Percentiles rank a stretch among this genome's conserved stretches.
These are phyloP conservation scores for Clarireedia homoeocarpa DNA, from an alignment of 2,329 filamentous ascomycete species.

Conservation along the genomic window DNA sequence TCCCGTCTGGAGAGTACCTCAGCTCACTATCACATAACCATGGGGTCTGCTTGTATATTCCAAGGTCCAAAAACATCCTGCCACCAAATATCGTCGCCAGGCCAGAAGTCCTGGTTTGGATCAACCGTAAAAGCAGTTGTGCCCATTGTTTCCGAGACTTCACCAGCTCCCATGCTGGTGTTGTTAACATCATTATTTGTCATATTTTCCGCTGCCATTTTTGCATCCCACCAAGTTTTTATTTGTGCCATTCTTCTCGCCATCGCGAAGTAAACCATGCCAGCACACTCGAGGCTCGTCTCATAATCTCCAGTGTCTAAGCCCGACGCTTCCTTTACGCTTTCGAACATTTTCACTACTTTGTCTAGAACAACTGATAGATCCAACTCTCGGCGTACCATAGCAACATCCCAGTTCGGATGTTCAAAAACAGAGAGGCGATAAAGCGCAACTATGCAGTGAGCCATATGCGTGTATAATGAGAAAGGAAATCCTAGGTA, in stretches of 20 bases:
- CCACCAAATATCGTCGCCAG: slow-evolving; percentile 1
- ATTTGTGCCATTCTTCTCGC: background rate
- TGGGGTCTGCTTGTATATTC: background rate
- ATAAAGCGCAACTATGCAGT: slow-evolving; percentile 4
- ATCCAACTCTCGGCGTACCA: slow-evolving; percentile 5
- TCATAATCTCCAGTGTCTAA: background rate
- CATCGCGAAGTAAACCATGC: background rate
- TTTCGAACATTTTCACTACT: background rate
- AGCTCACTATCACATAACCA: no score
- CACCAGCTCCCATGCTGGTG: background rate
- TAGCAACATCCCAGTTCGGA: background rate
- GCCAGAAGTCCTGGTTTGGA: background rate
- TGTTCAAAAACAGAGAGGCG: slow-evolving; percentile 1
- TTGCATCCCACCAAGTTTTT: slow-evolving; percentile 3
- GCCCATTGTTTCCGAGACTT: background rate
- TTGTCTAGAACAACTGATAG: background rate
- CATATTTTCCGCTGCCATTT: background rate
- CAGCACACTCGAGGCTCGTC: background rate
- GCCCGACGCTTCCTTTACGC: background rate
- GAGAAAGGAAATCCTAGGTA: background rate
- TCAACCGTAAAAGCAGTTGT: background rate
- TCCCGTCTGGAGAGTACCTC: no score
- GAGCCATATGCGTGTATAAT: background rate
- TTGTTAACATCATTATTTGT: background rate
- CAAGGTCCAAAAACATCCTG: slow-evolving; percentile 1